Conservation (phyloP, 2,329 filamentous ascomycete species). For the Aspergillus ochraceoroseus region DNA sequence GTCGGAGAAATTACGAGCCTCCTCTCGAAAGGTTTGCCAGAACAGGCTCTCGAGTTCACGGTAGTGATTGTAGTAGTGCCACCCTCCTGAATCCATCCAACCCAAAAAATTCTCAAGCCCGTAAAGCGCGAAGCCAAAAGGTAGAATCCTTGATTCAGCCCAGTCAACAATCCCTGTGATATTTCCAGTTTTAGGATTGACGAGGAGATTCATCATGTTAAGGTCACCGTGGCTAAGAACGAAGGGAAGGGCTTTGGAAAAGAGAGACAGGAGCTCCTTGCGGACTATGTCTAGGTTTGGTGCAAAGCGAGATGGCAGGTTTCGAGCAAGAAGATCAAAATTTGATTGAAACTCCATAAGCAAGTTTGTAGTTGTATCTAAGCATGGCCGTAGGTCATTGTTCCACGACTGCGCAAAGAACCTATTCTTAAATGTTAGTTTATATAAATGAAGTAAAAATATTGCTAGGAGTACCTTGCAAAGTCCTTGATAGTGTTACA, state of each 20-base stretch:
- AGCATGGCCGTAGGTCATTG: conserved; percentile 10
- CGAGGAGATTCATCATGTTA: conserved; percentile 15
- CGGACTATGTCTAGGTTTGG: conserved; percentile 5
- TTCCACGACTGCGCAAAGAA: conserved; percentile 21
- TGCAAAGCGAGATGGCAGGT: conserved; percentile 11
- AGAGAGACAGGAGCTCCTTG: conserved; percentile 13
- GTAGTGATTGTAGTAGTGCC: conserved; percentile 13
- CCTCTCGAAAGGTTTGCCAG: conserved; percentile 10
- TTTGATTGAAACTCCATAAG: conserved; percentile 12
- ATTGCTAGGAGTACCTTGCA: conserved; percentile 15
- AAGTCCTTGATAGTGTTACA: conserved; percentile 17
- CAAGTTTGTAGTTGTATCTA: conserved; percentile 3
- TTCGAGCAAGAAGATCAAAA: conserved; percentile 9
- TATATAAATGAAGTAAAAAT: conserved; percentile 1
- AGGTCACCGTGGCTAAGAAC: conserved; percentile 17
- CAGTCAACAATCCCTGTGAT: conserved; percentile 20
- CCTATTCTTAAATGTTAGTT: conserved; percentile 9
- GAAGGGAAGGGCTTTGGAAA: conserved; percentile 8
- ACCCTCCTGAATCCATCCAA: conserved; percentile 13
- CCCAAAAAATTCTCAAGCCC: conserved; percentile 17
- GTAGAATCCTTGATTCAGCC: conserved; percentile 18
- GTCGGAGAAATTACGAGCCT: conserved; percentile 11
- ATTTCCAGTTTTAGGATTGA: conserved; percentile 11
- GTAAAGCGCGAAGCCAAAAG: conserved; percentile 22
- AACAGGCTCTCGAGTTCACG: conserved; percentile 12